These are phyloP conservation scores for Ophiostoma sp. DNA, from an alignment of 2,329 filamentous ascomycete genomes.

Conservation along the genomic window DNA sequence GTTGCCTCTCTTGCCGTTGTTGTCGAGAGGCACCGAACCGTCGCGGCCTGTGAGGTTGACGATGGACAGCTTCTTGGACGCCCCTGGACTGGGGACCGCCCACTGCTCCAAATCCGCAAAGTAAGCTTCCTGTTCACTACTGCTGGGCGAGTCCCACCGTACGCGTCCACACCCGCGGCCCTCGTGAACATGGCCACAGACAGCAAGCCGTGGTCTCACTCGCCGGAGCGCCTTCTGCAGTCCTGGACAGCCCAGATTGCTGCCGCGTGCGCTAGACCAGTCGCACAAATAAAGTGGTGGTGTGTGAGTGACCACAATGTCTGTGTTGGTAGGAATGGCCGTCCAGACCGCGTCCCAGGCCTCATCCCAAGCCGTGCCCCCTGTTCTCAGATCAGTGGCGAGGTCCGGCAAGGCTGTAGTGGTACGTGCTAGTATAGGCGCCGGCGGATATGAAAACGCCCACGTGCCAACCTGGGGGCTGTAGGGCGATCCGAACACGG, in stretches of 20 bases:
- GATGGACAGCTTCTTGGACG: slow-evolving; percentile 57
- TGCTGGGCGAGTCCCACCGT: not conserved
- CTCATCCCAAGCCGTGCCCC: slow-evolving; percentile 36
- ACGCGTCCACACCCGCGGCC: slow-evolving; percentile 57
- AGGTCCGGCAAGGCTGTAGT: slow-evolving; percentile 54
- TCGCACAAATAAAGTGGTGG: slow-evolving; percentile 60
- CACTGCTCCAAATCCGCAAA: slow-evolving; percentile 40
- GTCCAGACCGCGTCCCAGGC: slow-evolving; percentile 54
- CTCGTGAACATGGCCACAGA: slow-evolving; percentile 70
- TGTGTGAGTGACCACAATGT: slow-evolving; percentile 67
- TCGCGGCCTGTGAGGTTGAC: slow-evolving; percentile 53
- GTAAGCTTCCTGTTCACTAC: slow-evolving; percentile 38
- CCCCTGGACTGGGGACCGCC: slow-evolving; percentile 52
- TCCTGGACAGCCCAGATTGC: slow-evolving; percentile 53
- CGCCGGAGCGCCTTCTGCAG: slow-evolving; percentile 54
- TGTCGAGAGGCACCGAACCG: slow-evolving; percentile 31
- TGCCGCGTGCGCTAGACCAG: slow-evolving; percentile 35
- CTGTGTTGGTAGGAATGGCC: slow-evolving; percentile 54
- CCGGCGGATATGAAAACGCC: slow-evolving; percentile 59
- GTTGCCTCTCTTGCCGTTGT: slow-evolving; percentile 36
- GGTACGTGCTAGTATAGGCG: not conserved
- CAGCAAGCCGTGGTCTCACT: slow-evolving; percentile 57
- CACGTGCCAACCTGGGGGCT: slow-evolving; percentile 54
- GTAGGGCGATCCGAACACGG: slow-evolving; percentile 66
- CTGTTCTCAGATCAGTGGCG: not conserved